Evolutionary conservation across 78 protist species (phyloP), one percentile per base, ranked within the genome.

Genomic region (Dictyostelium firmibasis): DNA sequence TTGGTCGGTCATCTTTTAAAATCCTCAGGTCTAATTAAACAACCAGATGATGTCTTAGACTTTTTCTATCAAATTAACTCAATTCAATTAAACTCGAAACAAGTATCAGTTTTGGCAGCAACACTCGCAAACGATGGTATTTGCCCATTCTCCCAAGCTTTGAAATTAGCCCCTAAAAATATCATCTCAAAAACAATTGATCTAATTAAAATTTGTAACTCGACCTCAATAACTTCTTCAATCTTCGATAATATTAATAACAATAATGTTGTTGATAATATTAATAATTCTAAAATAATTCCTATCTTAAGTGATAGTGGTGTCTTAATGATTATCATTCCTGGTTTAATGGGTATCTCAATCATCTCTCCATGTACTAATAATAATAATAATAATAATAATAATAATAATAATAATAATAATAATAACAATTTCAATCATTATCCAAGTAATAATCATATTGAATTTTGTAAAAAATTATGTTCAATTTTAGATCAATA

Each of bases 31-130:
- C 47, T 89, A 9, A 44, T 89, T 41, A 89, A 89, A 81, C 82
- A 36, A 67, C 78, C 93, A 0, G 94, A 89, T 16, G 94, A 89
- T 31, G 69, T 81, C 2, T 70, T 89, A 18, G 94, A 89, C 16
- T 47, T 89, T 47, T 89, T 53, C 57, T 89, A 89, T 50, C 94
- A 89, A 89, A 23, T 89, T 5, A 89, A 89, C 27, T 64, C 88
- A 2, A 89, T 89, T 33, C 94, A 89, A 41, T 43, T 89, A 60
- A 81, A 60, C 25, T 35, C 83, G 0, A 50, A 83, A 60, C 94
- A 89, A 69, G 82, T 89, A 1, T 81, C 94, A 16, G n/a, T 35
- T 9, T 47, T 89, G 11, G 82, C 94, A 31, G 87, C 87, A 29
- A 81, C 87, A 35, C 20, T 89, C 14, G 94, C 94, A 11, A 20